phyloP scores from a whole-genome alignment of 2,329 filamentous ascomycete species.

The Anthostomella pinea region DNA sequence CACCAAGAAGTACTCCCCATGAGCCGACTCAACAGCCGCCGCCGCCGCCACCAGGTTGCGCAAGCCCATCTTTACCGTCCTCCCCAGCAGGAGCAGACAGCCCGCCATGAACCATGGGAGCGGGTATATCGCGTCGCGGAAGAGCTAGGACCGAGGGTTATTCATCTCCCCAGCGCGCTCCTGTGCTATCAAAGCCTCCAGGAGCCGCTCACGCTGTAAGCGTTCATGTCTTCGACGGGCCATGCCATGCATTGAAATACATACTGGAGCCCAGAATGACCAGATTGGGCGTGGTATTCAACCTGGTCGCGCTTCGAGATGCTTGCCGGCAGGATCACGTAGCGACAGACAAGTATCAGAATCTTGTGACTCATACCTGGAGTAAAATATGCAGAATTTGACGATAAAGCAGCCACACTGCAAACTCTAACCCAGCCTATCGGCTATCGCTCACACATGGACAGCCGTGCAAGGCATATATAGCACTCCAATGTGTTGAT shows the following conservation, averaged over 20 bases:
- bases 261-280: constrained; percentile 39
- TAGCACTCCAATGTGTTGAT: no score
- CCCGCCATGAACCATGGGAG: constrained; percentile 19
- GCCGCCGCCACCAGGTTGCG: constrained; percentile 39
- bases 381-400: no score
- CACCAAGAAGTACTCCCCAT: constrained; percentile 40
- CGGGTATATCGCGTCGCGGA: constrained; percentile 31
- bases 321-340: constrained; percentile 42
- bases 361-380: no score
- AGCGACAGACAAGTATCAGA: no score
- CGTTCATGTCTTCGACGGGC: constrained; percentile 23
- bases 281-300: constrained; percentile 35
- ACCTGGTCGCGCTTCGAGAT: constrained; percentile 34
- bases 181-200: constrained; percentile 30
- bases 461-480: no score
- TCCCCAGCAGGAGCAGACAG: constrained; percentile 27
- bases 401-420: no score
- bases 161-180: constrained; percentile 35
- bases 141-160: constrained; percentile 37
- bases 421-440: no score
- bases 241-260: constrained; percentile 28
- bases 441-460: no score
- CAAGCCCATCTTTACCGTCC: constrained; percentile 37
- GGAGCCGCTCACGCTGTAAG: constrained; percentile 36
- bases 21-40: constrained; percentile 34